Evolutionary conservation across 495 filamentous ascomycete genomes (phyloP).

Genomic region (Lophiostoma macrostomum): DNA sequence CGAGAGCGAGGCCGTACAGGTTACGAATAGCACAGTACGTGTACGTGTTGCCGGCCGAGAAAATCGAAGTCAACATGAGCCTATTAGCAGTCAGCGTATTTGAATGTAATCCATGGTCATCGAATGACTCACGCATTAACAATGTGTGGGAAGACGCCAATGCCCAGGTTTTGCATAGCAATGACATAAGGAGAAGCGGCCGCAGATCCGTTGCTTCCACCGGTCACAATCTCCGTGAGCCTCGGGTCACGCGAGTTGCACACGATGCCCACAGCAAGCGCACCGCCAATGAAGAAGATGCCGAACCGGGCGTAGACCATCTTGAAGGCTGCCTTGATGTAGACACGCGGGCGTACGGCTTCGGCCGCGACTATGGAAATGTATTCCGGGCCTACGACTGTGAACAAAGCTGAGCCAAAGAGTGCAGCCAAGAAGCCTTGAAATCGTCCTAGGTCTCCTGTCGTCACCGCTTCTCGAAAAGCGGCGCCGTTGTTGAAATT

Average conservation of each 20-base stretch:
- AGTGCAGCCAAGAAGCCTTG: slow-evolving; percentile 48
- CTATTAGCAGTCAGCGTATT: too few species aligned
- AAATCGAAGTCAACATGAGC: slow-evolving; percentile 69
- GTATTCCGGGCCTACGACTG: slow-evolving; percentile 46
- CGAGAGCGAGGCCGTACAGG: slow-evolving; percentile 70
- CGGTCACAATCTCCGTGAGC: slow-evolving; percentile 38
- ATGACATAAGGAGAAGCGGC: slow-evolving; percentile 79
- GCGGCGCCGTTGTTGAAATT: slow-evolving; percentile 46
- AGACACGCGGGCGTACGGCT: slow-evolving; percentile 41
- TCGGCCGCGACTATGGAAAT: slow-evolving; percentile 48
- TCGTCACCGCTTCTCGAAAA: slow-evolving; percentile 41
- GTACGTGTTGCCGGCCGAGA: slow-evolving; percentile 83
- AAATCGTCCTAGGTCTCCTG: slow-evolving; percentile 45
- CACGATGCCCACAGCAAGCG: slow-evolving; percentile 51
- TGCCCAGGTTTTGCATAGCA: slow-evolving; percentile 71
- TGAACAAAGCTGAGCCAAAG: slow-evolving; percentile 39
- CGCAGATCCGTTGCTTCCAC: slow-evolving; percentile 41
- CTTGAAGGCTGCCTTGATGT: slow-evolving; percentile 54
- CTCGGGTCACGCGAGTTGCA: slow-evolving; percentile 47
- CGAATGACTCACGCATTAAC: too few species aligned
- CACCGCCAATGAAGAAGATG: slow-evolving; percentile 51
- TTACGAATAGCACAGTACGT: slow-evolving; percentile 76
- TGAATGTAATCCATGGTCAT: too few species aligned
- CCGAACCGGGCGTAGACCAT: slow-evolving; percentile 50
- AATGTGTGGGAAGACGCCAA: slow-evolving; percentile 69